phyloP scores from a whole-genome alignment of 108 stramenopile genomes.

The Nannochloropsis salina region DNA sequence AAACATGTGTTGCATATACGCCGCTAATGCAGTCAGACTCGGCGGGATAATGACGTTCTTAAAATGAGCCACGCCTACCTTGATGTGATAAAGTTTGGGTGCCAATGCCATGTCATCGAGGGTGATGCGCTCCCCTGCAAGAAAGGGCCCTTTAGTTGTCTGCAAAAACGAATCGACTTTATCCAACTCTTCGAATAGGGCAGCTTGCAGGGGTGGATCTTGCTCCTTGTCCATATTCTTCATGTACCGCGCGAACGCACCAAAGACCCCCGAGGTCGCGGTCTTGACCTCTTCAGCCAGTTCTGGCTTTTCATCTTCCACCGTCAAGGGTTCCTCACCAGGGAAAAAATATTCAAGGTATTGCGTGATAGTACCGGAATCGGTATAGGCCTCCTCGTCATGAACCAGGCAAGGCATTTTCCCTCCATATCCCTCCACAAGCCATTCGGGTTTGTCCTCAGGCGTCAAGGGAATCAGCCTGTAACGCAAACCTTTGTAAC shows the following conservation, averaged over 20 bases:
- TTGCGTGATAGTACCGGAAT: constrained; percentile 31
- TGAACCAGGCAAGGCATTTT: constrained; percentile 44
- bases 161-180: constrained; percentile 30
- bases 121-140: constrained; percentile 36
- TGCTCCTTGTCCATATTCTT: constrained; percentile 32
- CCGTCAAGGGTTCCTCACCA: constrained; percentile 30
- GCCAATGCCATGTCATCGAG: constrained; percentile 37
- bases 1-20: constrained; percentile 33
- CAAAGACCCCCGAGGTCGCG: constrained; percentile 34
- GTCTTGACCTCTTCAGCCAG: constrained; percentile 37
- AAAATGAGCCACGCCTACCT: constrained; percentile 30
- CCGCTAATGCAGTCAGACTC: constrained; percentile 26
- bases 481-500: constrained; percentile 32
- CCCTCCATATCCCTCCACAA: constrained; percentile 41
- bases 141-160: constrained; percentile 30
- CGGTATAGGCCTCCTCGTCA: constrained; percentile 42
- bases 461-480: constrained; percentile 28
- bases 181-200: constrained; percentile 23
- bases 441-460: constrained; percentile 43
- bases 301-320: constrained; percentile 23
- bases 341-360: constrained; percentile 48
- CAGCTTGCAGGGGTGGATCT: constrained; percentile 24
- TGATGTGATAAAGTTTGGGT: constrained; percentile 39
- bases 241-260: constrained; percentile 30
- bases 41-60: constrained; percentile 41